phyloP scores from a whole-genome alignment of 2,329 filamentous ascomycete species.

The Sphaerulina populicola region DNA sequence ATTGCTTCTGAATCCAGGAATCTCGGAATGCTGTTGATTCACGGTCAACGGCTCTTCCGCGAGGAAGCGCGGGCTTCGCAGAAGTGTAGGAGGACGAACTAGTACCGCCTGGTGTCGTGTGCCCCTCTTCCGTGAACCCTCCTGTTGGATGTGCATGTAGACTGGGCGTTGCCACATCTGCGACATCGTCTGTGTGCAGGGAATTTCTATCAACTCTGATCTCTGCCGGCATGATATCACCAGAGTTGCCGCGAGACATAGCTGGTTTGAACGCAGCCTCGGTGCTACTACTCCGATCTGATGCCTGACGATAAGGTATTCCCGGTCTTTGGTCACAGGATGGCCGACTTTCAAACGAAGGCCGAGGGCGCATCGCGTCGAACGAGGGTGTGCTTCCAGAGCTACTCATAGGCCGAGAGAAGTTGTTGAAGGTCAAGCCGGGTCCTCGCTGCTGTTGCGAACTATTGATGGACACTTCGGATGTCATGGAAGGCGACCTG shows the following conservation, averaged over 20 bases:
- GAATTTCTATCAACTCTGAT: constrained; percentile 3
- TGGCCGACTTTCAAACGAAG: constrained; percentile 33
- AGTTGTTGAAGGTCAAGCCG: constrained; percentile 52
- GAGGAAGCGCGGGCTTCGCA: constrained; percentile 72
- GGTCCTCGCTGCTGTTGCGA: constrained; percentile 24
- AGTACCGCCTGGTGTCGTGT: constrained; percentile 12
- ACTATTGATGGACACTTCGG: constrained; percentile 62
- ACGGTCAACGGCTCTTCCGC: constrained; percentile 70
- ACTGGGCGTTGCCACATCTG: constrained; percentile 11
- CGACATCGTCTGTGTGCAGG: neutral
- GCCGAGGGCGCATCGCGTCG: constrained; percentile 27
- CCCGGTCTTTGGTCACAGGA: constrained; percentile 22
- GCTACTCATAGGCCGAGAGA: constrained; percentile 80
- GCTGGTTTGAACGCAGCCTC: constrained; percentile 20
- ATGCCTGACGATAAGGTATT: constrained; percentile 20
- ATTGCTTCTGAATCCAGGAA: constrained; percentile 40
- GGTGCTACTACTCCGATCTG: constrained; percentile 25
- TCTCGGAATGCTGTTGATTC: constrained; percentile 54
- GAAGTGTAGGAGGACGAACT: constrained; percentile 68
- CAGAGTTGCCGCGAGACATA: constrained; percentile 35
- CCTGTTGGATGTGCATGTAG: constrained; percentile 5
- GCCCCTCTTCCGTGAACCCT: constrained; percentile 1
- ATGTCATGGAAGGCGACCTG: constrained; percentile 76
- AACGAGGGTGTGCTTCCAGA: constrained; percentile 39
- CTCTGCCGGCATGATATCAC: constrained; percentile 23